Evolutionary conservation across 202 grass and related monocot genomes (phyloP), one percentile per base, ranked within the genome.

Genomic region (Eragrostis tef): DNA sequence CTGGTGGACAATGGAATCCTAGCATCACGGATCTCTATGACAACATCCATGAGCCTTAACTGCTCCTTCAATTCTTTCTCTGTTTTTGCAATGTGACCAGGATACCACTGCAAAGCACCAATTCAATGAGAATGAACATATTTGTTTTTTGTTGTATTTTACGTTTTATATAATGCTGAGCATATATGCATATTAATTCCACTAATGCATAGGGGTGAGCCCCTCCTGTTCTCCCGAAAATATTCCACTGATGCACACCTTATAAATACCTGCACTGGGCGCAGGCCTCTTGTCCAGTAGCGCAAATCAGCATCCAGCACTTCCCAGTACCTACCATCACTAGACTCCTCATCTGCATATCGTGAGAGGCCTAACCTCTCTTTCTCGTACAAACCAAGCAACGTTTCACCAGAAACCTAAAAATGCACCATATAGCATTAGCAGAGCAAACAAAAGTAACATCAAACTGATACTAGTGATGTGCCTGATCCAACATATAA

Each of bases 51-150:
- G 61, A 98, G 87, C 73, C 91, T 98, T 52, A 98, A 43, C 70
- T 98, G 92, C 21, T 93, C 87, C 83, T 93, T 94, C n/a, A 98
- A 64, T 72, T 95, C 92, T 89, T 88, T 98, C 74, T 98, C 95
- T 20, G 95, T 93, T 98, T 98, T 98, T 63, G 88, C 95, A 88
- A 98, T 98, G 75, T 98, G 95, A 81, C 95, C 95, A 83, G 95
- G 95, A 73, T 98, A 98, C 95, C 95, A 98, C 95, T 98, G 73
- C 73, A 79, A 88, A 54, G 46, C 73, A 11, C 64, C 50, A 60
- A 86, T 19, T 31, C 24, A 75, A 78, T 19, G 62, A 71, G 11
- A 66, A 17, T 34, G 16, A 79, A 64, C 27, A 71, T 25, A 54
- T 17, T 66, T 16, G 31, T 8, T 5, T 50, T 44, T 39, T n/a